Conservation (phyloP, 2,329 filamentous ascomycete species). For the Fusarium cicatricum region DNA sequence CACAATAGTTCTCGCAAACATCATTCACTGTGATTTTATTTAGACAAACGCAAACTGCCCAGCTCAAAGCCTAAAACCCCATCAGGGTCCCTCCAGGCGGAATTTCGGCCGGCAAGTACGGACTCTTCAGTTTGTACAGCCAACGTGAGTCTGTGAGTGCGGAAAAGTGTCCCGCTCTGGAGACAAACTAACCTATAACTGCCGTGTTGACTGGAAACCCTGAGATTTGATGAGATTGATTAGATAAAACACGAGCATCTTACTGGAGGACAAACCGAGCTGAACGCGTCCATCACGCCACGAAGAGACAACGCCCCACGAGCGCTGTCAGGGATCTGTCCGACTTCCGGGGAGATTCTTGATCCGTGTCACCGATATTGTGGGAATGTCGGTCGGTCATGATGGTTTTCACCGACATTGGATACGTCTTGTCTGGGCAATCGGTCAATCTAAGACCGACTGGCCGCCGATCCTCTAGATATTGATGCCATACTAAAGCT, state of each 20-base stretch:
- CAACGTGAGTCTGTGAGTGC: background rate
- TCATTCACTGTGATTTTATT: background rate
- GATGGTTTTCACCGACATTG: background rate
- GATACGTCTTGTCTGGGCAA: no score
- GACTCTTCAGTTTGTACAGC: no score
- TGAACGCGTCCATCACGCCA: slow-evolving; percentile 3
- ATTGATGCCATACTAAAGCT: background rate
- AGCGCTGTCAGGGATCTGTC: background rate
- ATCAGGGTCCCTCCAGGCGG: slow-evolving; percentile 16
- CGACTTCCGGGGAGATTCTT: slow-evolving; percentile 43
- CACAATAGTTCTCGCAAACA: no score
- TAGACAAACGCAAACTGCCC: background rate
- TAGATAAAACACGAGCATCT: slow-evolving; percentile 22
- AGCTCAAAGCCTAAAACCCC: slow-evolving; percentile 21
- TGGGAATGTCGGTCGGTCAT: background rate
- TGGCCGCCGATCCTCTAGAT: background rate
- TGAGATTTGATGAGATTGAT: slow-evolving; percentile 32
- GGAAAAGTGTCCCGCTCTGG: slow-evolving; percentile 7
- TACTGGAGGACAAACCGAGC: slow-evolving; percentile 20
- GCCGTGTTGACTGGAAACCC: background rate
- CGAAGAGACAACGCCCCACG: background rate
- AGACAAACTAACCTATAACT: background rate
- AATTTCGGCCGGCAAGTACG: slow-evolving; percentile 11
- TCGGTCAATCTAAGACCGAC: no score
- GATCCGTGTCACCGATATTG: background rate